phyloP scores from a whole-genome alignment of 2,329 filamentous ascomycete species.

The Trichoderma sp. region DNA sequence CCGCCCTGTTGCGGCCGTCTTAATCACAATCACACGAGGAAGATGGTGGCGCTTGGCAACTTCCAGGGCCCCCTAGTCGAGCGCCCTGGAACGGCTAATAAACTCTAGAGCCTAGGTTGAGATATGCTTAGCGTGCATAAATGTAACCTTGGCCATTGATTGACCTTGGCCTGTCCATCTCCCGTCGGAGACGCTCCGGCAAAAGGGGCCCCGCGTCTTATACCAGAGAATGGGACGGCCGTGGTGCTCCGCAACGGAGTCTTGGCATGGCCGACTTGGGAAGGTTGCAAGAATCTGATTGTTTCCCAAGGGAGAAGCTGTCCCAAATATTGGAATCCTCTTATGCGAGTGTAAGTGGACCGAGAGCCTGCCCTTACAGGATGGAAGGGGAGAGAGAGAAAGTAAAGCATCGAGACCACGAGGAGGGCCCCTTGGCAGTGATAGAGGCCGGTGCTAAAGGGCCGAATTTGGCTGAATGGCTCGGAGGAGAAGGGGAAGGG shows the following conservation, averaged over 20 bases:
- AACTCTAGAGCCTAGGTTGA: not conserved
- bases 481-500: not conserved
- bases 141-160: conserved; percentile 13
- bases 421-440: not conserved
- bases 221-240: conserved; percentile 3
- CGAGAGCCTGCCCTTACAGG: not conserved
- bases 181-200: not conserved
- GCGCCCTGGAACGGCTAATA: not conserved
- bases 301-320: conserved; percentile 17
- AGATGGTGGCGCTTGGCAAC: not conserved
- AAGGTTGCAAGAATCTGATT: conserved; percentile 12
- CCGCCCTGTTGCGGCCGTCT: not conserved
- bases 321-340: conserved; percentile 9
- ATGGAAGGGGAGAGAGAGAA: not conserved
- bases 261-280: conserved; percentile 2
- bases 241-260: not conserved
- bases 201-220: not conserved
- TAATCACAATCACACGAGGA: not conserved
- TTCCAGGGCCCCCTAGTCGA: not conserved
- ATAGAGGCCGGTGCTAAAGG: not conserved
- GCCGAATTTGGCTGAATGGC: conserved; percentile 4
- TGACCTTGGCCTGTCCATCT: not conserved
- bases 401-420: not conserved
- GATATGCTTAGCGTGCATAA: conserved; percentile 8
- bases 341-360: not conserved